Conservation (phyloP, 495 filamentous ascomycete genomes). For the Lasiosphaeris hirsuta region DNA sequence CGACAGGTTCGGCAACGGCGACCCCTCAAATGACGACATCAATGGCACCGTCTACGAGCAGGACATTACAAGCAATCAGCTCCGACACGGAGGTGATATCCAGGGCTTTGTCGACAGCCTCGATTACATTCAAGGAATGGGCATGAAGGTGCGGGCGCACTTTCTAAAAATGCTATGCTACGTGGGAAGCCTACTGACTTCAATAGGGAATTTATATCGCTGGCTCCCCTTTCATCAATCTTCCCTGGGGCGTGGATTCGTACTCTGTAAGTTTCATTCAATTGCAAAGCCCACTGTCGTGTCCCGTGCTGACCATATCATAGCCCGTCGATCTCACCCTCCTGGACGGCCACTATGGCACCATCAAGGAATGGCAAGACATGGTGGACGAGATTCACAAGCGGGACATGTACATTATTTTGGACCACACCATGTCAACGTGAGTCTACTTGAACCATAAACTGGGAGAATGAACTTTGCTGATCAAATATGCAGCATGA, state of each 20-base stretch:
- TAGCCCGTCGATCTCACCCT: slow-evolving; percentile 25
- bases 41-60: slow-evolving; percentile 68
- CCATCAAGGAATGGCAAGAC: slow-evolving; percentile 59
- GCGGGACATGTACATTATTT: slow-evolving; percentile 69
- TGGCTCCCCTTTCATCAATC: slow-evolving; percentile 47
- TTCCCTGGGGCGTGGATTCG: slow-evolving; percentile 50
- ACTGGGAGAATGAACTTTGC: neutral
- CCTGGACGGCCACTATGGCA: slow-evolving; percentile 34
- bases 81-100: slow-evolving; percentile 68
- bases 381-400: slow-evolving; percentile 63
- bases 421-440: slow-evolving; percentile 69
- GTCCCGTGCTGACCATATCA: neutral
- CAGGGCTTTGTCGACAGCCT: slow-evolving; percentile 61
- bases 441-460: slow-evolving; percentile 7
- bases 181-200: neutral
- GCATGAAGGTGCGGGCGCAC: slow-evolving; percentile 43
- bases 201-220: slow-evolving; percentile 63
- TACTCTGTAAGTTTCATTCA: slow-evolving; percentile 36
- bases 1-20: slow-evolving; percentile 66
- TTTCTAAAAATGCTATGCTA: neutral
- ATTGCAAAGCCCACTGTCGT: neutral
- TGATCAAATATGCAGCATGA: slow-evolving; percentile 39
- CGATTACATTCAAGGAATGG: slow-evolving; percentile 72
- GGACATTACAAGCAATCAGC: slow-evolving; percentile 60
- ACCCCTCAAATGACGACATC: slow-evolving; percentile 65